These are phyloP conservation scores for Tuber microsphaerosporum DNA, from an alignment of 495 filamentous ascomycete species.

Conservation along the genomic window DNA sequence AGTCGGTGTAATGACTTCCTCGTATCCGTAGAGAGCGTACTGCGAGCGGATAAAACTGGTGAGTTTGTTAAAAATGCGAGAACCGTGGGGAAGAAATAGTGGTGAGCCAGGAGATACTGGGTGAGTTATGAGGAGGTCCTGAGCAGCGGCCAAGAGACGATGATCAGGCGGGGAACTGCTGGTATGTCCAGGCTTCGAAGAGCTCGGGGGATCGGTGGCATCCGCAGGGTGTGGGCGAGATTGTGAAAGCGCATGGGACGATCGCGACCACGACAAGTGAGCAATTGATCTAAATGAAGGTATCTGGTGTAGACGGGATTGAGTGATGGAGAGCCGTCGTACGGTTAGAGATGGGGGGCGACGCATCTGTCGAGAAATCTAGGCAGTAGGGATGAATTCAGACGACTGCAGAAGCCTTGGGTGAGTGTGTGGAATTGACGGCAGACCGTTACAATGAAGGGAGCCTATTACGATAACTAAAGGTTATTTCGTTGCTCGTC, in stretches of 20 bases:
- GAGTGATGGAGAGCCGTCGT: neutral
- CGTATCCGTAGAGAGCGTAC: conserved; percentile 79
- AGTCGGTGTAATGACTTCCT: conserved; percentile 85
- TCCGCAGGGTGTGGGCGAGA: too few species aligned
- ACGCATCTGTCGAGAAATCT: neutral
- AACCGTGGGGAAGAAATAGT: conserved; percentile 77
- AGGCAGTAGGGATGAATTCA: neutral
- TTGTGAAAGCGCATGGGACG: neutral
- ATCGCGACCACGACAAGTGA: neutral
- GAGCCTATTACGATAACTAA: neutral
- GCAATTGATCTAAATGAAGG: neutral
- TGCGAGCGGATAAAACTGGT: conserved; percentile 77
- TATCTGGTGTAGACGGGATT: neutral
- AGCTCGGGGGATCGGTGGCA: neutral
- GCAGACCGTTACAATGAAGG: neutral
- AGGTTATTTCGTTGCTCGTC: neutral
- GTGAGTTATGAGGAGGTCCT: conserved; percentile 72
- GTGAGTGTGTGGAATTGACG: neutral
- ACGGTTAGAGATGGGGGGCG: neutral
- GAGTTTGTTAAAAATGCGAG: conserved; percentile 80
- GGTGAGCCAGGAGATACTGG: conserved; percentile 79
- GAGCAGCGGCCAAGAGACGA: conserved; percentile 60
- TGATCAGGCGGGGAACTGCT: conserved; percentile 48
- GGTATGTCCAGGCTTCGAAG: neutral
- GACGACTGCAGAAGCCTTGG: neutral